phyloP scores from a whole-genome alignment of 176 grass and related monocot species.

The Otatea glauca region DNA sequence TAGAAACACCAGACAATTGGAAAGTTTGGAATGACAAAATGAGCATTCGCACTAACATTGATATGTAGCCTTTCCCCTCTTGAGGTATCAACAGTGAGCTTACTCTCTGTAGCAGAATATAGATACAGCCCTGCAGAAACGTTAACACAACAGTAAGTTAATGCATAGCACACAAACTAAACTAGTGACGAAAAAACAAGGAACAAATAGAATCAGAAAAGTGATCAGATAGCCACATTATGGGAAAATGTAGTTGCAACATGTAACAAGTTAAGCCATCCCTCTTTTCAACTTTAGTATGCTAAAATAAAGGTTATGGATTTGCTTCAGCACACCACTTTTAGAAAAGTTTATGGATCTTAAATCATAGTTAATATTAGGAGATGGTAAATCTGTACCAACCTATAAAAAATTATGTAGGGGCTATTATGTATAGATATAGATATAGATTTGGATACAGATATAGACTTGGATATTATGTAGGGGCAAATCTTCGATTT shows the following conservation, averaged over 20 bases:
- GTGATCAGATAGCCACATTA: neutral
- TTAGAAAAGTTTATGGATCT: too few species aligned
- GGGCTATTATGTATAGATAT: too few species aligned
- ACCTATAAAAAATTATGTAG: too few species aligned
- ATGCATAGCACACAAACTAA: constrained; percentile 11
- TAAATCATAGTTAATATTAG: too few species aligned
- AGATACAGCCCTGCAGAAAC: constrained; percentile 85
- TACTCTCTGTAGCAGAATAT: constrained; percentile 86
- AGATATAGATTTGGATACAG: too few species aligned
- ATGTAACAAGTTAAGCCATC: constrained; percentile 21
- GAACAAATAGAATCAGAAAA: neutral
- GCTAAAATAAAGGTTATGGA: neutral
- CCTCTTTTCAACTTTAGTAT: constrained; percentile 10
- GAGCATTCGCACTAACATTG: constrained; percentile 70
- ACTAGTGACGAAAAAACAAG: neutral
- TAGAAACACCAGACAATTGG: constrained; percentile 6
- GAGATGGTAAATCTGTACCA: too few species aligned
- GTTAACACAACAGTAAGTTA: constrained; percentile 28
- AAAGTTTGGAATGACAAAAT: constrained; percentile 19
- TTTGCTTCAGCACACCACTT: too few species aligned
- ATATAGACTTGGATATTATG: too few species aligned
- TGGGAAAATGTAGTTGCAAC: constrained; percentile 20
- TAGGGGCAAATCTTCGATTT: too few species aligned
- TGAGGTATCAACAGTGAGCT: constrained; percentile 95
- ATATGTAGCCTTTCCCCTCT: constrained; percentile 95